Evolutionary conservation across 1,284 basidiomycete genomes (phyloP).

Genomic region (Puccinia sorghi): DNA sequence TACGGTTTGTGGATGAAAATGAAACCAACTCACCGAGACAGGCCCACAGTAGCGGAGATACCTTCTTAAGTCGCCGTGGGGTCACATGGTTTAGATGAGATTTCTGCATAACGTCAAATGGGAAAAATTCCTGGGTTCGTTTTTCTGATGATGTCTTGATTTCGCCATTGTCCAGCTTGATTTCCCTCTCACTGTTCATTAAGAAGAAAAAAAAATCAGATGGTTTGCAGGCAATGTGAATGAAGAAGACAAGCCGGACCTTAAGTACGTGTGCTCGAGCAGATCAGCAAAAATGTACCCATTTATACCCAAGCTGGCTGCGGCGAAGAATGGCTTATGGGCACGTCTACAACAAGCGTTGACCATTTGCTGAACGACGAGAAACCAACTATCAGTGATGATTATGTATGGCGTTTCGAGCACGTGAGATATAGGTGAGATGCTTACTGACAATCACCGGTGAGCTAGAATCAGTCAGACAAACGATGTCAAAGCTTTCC

Average conservation of each 20-base stretch:
- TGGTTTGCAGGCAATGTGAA: constrained; percentile 58
- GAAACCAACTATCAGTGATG: not conserved
- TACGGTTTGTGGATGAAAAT: not conserved
- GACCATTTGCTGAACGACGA: constrained; percentile 66
- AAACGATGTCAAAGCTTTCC: constrained; percentile 44
- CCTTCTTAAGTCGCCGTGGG: constrained; percentile 73
- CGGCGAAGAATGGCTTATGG: constrained; percentile 78
- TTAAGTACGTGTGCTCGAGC: constrained; percentile 76
- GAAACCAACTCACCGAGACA: constrained; percentile 67
- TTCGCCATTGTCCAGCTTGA: constrained; percentile 37
- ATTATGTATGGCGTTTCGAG: not conserved
- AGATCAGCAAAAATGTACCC: constrained; percentile 95
- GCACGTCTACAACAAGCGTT: constrained; percentile 73
- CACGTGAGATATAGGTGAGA: not conserved
- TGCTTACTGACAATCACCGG: constrained; percentile 64
- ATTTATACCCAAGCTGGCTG: constrained; percentile 82
- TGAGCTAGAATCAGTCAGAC: constrained; percentile 47
- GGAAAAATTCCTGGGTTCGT: constrained; percentile 68
- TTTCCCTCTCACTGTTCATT: constrained; percentile 25
- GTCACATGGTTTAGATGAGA: constrained; percentile 69
- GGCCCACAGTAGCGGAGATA: constrained; percentile 67
- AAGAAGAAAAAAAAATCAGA: not conserved
- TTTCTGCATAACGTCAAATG: constrained; percentile 64
- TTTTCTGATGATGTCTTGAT: constrained; percentile 66
- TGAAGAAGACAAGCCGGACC: constrained; percentile 61